Base-by-base conservation (phyloP, 2,329 filamentous ascomycete genomes). In the Epichloe sibirici region DNA sequence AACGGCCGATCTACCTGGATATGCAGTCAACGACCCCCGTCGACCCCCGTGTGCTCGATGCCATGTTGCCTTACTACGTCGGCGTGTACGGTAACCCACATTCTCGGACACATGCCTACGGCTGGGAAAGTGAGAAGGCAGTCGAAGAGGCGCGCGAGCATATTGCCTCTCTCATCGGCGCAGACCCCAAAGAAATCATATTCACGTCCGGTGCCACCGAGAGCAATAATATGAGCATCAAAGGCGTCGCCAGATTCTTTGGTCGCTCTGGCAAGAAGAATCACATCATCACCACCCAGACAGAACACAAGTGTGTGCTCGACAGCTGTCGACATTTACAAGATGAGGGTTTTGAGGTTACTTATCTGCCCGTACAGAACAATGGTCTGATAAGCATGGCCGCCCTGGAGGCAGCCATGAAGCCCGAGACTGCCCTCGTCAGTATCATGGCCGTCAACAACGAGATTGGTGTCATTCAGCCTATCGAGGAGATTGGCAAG, bases 401-500 rank as follows among this genome's bases (percentile, higher is more conserved):
- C 43, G 82, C 93, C 60, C 79, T 98, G 34, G 86, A 94, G 71
- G 86, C 83, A 23, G 89, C 91, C 25, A 94, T 98, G 57, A 82
- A 87, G 55, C 90, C 90, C 0, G 90, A 97, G 55, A 98, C 93
- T 13, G 84, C 82, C 44, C 74, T 98, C 34, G 90, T 97, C 69
- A 96, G 90, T 65, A 88, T 98, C 69, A 98, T 98, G 93, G 84
- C 93, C 1, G 93, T 98, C 63, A 98, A 98, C 76, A 98, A 98
- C 69, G 93, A 98, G 72, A 97, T 98, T 63, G 93, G 93, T 64
- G 93, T 98, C n/a, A 94, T 98, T 54, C 93, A 98, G 70, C 93
- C 93, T 1, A 72, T 98, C 54, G 87, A 89, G 61, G 82, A 95
- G 72, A 98, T 98, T 66, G 93, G 93, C 63, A 86, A 85, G 70